Evolutionary conservation across 1,139 yeast species (phyloP).

Genomic region (Nakaseomyces sp.): DNA sequence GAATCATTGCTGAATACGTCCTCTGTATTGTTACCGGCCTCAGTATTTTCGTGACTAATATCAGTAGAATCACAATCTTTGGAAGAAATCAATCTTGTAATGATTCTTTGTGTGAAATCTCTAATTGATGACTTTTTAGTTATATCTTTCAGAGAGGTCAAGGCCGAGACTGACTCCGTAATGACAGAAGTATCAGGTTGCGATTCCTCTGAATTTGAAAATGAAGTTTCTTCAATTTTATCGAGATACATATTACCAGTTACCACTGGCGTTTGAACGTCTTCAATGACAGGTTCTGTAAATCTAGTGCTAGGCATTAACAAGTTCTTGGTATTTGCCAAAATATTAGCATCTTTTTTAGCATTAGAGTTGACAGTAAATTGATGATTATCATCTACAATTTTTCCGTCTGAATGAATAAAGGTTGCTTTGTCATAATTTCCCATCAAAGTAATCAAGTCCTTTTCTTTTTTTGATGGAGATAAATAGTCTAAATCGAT

Average conservation of each 20-base stretch:
- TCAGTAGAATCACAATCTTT: conserved; percentile 8
- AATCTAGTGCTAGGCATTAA: conserved; percentile 11
- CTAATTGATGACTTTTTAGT: conserved; percentile 18
- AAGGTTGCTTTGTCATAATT: conserved; percentile 52
- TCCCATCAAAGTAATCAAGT: conserved; percentile 47
- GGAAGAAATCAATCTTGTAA: conserved; percentile 19
- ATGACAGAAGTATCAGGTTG: background rate
- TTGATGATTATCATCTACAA: conserved; percentile 7
- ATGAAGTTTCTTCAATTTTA: background rate
- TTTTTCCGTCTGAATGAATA: conserved; percentile 4
- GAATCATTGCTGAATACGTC: background rate
- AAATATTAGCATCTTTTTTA: background rate
- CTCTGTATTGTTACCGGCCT: background rate
- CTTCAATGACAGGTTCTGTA: conserved; percentile 20
- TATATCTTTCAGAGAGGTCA: conserved; percentile 25
- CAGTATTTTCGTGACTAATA: background rate
- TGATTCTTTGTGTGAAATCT: conserved; percentile 20
- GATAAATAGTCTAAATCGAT: conserved; percentile 20
- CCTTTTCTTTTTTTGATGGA: conserved; percentile 18
- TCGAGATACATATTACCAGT: conserved; percentile 6
- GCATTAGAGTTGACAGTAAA: background rate
- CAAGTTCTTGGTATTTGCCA: conserved; percentile 9
- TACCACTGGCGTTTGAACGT: conserved; percentile 19
- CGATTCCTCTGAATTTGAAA: background rate
- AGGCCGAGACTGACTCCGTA: conserved; percentile 13